phyloP scores from a whole-genome alignment of 352 stramenopile genomes.

The Phytophthora crassamura region DNA sequence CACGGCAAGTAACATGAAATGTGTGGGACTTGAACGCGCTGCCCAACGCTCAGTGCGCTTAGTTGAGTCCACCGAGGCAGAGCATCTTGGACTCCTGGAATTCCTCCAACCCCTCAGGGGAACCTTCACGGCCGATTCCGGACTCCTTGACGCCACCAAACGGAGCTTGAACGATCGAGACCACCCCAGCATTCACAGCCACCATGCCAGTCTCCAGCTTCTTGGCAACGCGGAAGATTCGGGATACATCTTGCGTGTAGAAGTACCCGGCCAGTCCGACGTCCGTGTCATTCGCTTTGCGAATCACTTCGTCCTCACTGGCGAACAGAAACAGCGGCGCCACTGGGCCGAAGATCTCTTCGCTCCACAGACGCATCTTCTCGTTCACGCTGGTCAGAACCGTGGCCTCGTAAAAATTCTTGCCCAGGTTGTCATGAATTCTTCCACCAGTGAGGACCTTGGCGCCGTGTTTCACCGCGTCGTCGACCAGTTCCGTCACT shows the following conservation, averaged over 20 bases:
- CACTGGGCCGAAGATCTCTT: constrained; percentile 97
- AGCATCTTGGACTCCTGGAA: constrained; percentile 94
- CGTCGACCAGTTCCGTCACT: constrained; percentile 73
- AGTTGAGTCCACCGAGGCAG: constrained; percentile 20
- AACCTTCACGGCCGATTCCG: constrained; percentile 87
- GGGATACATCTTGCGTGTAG: constrained; percentile 87
- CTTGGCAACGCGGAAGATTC: constrained; percentile 81
- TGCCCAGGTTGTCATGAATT: constrained; percentile 41
- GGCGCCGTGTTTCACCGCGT: constrained; percentile 88
- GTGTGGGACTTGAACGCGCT: no score
- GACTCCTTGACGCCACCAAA: constrained; percentile 89
- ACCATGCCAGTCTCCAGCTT: constrained; percentile 92
- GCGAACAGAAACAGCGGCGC: constrained; percentile 91
- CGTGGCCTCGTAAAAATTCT: constrained; percentile 94
- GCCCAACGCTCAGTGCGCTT: no score
- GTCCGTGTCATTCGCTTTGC: constrained; percentile 91
- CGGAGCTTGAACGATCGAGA: constrained; percentile 81
- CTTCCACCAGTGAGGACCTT: constrained; percentile 76
- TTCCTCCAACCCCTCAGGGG: constrained; percentile 87
- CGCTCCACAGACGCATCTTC: constrained; percentile 80
- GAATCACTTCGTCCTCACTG: constrained; percentile 93
- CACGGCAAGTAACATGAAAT: no score
- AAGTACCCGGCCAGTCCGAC: constrained; percentile 93
- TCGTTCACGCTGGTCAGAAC: constrained; percentile 84
- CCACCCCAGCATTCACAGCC: constrained; percentile 90